phyloP scores from a whole-genome alignment of 352 stramenopile genomes.

The Phytophthora ohioensis region DNA sequence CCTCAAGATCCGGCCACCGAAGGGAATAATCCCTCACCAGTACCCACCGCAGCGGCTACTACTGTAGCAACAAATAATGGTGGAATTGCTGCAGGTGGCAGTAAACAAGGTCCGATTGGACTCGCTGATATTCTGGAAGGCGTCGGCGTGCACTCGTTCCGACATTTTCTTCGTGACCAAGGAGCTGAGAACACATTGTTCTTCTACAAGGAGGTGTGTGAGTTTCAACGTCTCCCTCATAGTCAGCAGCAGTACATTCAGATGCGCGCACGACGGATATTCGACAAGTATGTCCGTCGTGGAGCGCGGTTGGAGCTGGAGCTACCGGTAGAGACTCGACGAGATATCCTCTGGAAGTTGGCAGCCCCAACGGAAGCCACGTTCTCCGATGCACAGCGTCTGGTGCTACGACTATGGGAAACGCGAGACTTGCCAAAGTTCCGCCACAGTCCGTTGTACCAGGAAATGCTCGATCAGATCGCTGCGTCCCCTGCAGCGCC shows the following conservation, averaged over 20 bases:
- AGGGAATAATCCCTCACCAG: neutral
- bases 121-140: slow-evolving; percentile 60
- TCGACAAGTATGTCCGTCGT: slow-evolving; percentile 74
- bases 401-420: slow-evolving; percentile 68
- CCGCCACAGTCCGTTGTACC: slow-evolving; percentile 40
- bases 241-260: slow-evolving; percentile 80
- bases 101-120: slow-evolving; percentile 20
- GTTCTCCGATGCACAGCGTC: slow-evolving; percentile 66
- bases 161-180: slow-evolving; percentile 63
- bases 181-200: slow-evolving; percentile 62
- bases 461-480: slow-evolving; percentile 53
- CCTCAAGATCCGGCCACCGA: slow-evolving; percentile 2
- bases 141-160: slow-evolving; percentile 60
- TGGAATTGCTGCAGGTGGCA: slow-evolving; percentile 1
- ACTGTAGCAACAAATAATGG: slow-evolving; percentile 6
- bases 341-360: slow-evolving; percentile 74
- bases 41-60: slow-evolving; percentile 10
- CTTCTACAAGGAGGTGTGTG: slow-evolving; percentile 79
- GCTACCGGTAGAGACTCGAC: slow-evolving; percentile 64
- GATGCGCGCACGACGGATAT: slow-evolving; percentile 72
- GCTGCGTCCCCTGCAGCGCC: slow-evolving; percentile 10
- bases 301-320: slow-evolving; percentile 71
- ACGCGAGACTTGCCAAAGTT: slow-evolving; percentile 57
- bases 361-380: slow-evolving; percentile 63
- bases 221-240: slow-evolving; percentile 76